Evolutionary conservation across 139 green algal species (phyloP), one percentile per base, ranked within the genome.

Genomic region (Raphidocelis subcapitata): DNA sequence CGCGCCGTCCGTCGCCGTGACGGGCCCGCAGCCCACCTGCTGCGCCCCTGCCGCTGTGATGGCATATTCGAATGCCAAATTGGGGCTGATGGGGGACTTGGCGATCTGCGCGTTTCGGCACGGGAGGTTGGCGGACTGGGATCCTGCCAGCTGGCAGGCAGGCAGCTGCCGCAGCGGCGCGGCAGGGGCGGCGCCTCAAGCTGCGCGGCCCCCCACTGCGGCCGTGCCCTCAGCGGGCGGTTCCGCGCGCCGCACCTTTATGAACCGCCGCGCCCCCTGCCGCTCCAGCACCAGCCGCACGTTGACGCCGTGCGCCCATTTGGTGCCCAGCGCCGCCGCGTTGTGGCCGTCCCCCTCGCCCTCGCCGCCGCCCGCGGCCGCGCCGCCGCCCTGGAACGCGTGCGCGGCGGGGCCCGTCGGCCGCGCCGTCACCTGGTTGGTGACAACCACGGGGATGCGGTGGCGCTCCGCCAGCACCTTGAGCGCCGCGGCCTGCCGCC

Each of bases 281-380:
- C 76, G 44, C 77, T 94, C 84, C 54, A 98, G 74, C 26, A 93
- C 80, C 21, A 98, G 72, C 1, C 94, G 79, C n/a, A 91, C 91
- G 77, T 98, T 98, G 37, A 98, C 91, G 31, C 81, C 86, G 77
- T 98, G 94, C 10, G 94, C 90, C 94, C 94, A 98, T 67, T 94
- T 91, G 49, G 90, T 88, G 51, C 94, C 94, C 23, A 98, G 79
- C n/a, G 93, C 93, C 14, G 94, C 91, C 12, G 83, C 86, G 52
- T 96, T 20, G 26, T 54, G 49, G 28, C 69, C 70, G n/a, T 59
- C 36, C 24, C 65, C 49, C 2, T 36, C 47, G 36, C 62, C 67
- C 63, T 41, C 46, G 63, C 67, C 36, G 59, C n/a, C 28, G 59
- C 31, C 20, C 28, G 41, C 3, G 65, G 73, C 67, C 72, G 55